Evolutionary conservation across 1,284 basidiomycete genomes (phyloP), one percentile per base, ranked within the genome.

Genomic region (Grifola frondosa): DNA sequence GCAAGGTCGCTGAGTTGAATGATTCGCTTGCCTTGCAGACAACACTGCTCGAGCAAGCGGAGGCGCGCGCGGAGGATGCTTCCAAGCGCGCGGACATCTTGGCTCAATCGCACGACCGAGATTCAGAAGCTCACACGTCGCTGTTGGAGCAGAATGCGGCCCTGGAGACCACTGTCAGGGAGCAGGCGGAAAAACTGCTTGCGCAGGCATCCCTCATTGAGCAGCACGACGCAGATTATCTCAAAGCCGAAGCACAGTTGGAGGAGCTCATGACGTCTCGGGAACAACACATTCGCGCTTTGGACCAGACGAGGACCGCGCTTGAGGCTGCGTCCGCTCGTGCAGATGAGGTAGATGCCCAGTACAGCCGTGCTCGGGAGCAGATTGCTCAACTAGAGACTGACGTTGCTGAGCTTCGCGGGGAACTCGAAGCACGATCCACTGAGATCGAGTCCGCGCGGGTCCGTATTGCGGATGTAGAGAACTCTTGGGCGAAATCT

Each of bases 401-500:
- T 5, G 90, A 92, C 45, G 62, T 96, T 34, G 78, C 80, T 6
- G 90, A 95, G 40, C 71, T 88, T 8, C 81, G 81, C 34, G 80
- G 80, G 11, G 91, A 95, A 44, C 68, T 95, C 6, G 91, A 96
- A 62, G 67, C 78, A 19, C 76, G 81, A 43, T 77, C 75, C 2
- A 69, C 77, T 1, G 92, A 95, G 62, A 77, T 81, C 7, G 91
- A 93, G 49, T 65, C 76, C n/a, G 73, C 84, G 1, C 75, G 78
- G 30, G 66, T 71, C 9, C 75, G 84, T 40, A 67, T 91, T 33
- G 71, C 75, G 17, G 89, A 94, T 49, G 81, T 85, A 12, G 90
- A 95, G 63, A 88, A 87, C 55, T 80, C 86, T 9, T 94, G 90
- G 86, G 79, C 88, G 22, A 88, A 88, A 62, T 90, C 90, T 29